These are phyloP conservation scores for Cryoendolithus antarcticus DNA, from an alignment of 2,329 filamentous ascomycete genomes.

Conservation along the genomic window DNA sequence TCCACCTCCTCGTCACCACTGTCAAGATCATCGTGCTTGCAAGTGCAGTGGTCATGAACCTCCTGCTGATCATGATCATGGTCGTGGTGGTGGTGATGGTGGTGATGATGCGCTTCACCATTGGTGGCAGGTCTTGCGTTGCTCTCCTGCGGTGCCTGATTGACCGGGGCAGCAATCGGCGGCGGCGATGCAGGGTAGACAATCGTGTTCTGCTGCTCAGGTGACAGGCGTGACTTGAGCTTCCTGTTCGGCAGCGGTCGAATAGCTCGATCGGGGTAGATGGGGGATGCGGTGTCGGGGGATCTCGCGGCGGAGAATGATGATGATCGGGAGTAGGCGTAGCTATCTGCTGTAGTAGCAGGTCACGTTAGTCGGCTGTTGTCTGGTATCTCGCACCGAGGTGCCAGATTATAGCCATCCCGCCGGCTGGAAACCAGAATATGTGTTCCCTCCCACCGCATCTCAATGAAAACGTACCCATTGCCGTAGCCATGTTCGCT, in stretches of 20 bases:
- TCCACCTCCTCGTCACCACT: constrained; percentile 48
- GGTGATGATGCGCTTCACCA: constrained; percentile 10
- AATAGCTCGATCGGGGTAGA: constrained; percentile 84
- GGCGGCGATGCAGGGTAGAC: constrained; percentile 68
- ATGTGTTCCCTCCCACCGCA: too few species aligned
- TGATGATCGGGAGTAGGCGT: constrained; percentile 15
- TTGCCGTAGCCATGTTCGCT: too few species aligned
- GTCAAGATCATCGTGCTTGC: constrained; percentile 40
- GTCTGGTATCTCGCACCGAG: too few species aligned
- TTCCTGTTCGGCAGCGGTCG: constrained; percentile 81
- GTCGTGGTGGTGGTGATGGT: constrained; percentile 31
- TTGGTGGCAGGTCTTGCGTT: constrained; percentile 8
- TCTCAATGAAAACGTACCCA: too few species aligned
- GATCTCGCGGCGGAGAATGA: constrained; percentile 16
- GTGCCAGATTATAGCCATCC: too few species aligned
- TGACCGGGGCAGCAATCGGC: constrained; percentile 41
- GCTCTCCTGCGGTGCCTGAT: neutral
- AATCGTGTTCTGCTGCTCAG: constrained; percentile 71
- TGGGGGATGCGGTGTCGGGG: constrained; percentile 60
- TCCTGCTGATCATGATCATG: constrained; percentile 37
- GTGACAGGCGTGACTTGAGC: constrained; percentile 74
- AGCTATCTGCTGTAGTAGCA: constrained; percentile 4
- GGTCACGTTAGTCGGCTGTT: too few species aligned
- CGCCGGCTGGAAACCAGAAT: too few species aligned
- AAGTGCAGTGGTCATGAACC: constrained; percentile 28